Percentiles rank a stretch among this genome's conserved stretches.
phyloP scores from a whole-genome alignment of 345 rosid species.

The Brassica incana region DNA sequence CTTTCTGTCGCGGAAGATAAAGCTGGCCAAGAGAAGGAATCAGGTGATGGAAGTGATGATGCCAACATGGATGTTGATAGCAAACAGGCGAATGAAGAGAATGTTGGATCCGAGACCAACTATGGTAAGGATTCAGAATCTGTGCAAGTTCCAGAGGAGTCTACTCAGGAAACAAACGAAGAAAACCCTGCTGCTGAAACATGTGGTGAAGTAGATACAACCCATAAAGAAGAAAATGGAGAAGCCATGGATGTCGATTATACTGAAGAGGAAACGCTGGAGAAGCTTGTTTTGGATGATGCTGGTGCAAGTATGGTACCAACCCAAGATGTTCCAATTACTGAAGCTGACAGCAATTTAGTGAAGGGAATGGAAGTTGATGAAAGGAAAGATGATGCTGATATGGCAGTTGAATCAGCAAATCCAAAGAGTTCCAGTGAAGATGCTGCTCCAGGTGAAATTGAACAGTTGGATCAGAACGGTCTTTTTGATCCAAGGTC shows the following conservation, averaged over 20 bases:
- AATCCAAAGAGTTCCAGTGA: conserved; percentile 14
- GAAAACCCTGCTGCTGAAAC: conserved; percentile 7
- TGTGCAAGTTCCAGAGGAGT: conserved; percentile 14
- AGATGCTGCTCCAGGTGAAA: conserved; percentile 41
- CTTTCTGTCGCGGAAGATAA: too few relatives aligned
- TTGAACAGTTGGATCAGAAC: conserved; percentile 37
- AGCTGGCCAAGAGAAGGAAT: conserved; percentile 9
- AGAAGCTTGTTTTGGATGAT: conserved; percentile 40
- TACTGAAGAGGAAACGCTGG: conserved; percentile 48
- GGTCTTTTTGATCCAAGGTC: conserved; percentile 42
- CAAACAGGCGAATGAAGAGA: background rate
- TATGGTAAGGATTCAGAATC: conserved; percentile 15
- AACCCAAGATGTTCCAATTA: conserved; percentile 33
- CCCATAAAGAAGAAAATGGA: conserved; percentile 34
- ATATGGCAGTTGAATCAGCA: background rate
- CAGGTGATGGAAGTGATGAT: background rate
- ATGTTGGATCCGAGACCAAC: background rate
- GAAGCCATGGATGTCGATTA: conserved; percentile 60
- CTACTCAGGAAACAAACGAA: background rate
- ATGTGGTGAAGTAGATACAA: conserved; percentile 29
- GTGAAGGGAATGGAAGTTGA: conserved; percentile 38
- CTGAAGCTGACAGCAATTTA: conserved; percentile 33
- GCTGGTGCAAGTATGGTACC: conserved; percentile 41
- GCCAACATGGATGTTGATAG: conserved; percentile 5
- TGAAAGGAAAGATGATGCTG: conserved; percentile 30